Evolutionary conservation across 2,329 filamentous ascomycete species (phyloP).

Genomic region (Beauveria sp.): DNA sequence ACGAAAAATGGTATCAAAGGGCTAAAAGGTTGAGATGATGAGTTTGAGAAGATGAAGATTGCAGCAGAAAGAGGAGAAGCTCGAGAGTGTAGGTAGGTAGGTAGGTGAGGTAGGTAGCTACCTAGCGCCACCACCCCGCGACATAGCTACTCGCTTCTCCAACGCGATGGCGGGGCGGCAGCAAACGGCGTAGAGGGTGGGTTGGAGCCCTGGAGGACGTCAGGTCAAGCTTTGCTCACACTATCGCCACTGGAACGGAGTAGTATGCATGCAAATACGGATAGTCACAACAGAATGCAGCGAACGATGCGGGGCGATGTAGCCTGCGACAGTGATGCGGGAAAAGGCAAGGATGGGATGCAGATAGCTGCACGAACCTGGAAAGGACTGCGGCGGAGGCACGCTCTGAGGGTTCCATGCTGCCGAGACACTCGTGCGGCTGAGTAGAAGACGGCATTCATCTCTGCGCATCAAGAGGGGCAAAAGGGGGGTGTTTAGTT

Average conservation of each 20-base stretch:
- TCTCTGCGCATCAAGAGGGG: background rate
- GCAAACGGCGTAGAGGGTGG: background rate
- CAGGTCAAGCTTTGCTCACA: background rate
- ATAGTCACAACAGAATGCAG: too few relatives aligned
- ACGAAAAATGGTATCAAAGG: background rate
- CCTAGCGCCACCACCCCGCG: too few relatives aligned
- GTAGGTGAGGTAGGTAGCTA: background rate
- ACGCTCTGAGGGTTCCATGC: background rate
- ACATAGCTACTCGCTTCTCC: background rate
- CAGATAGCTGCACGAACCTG: background rate
- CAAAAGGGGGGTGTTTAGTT: too few relatives aligned
- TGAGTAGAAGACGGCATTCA: background rate
- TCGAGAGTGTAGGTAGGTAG: background rate
- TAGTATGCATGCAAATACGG: too few relatives aligned
- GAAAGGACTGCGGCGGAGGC: background rate
- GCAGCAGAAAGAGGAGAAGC: background rate
- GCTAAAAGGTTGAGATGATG: background rate
- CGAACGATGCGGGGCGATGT: too few relatives aligned
- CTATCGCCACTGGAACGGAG: too few relatives aligned
- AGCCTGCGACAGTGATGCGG: background rate
- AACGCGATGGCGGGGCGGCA: background rate
- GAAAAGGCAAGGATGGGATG: background rate
- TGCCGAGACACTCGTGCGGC: background rate
- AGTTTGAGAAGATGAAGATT: background rate
- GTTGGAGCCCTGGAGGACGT: background rate